Evolutionary conservation across 2,329 filamentous ascomycete species (phyloP).

Genomic region (Arthrobotrys sinensis): DNA sequence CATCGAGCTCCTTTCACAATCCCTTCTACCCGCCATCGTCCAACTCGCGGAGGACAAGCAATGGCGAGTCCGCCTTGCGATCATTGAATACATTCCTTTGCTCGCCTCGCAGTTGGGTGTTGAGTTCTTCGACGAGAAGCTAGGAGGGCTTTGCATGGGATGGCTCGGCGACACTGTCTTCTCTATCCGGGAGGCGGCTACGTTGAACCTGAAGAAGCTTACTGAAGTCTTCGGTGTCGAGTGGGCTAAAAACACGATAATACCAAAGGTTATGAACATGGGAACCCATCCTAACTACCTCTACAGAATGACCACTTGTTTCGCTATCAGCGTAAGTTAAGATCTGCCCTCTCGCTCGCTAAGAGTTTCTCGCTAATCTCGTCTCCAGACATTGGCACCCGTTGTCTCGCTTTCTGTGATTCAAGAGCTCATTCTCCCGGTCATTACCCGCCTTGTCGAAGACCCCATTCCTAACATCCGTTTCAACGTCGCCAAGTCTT

Average conservation of each 20-base stretch:
- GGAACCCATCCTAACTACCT: slow-evolving; percentile 98
- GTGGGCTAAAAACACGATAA: slow-evolving; percentile 96
- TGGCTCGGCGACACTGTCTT: slow-evolving; percentile 99
- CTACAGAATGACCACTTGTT: slow-evolving; percentile 99
- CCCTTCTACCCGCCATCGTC: slow-evolving; percentile 94
- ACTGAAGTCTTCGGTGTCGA: slow-evolving; percentile 98
- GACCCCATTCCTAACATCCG: slow-evolving; percentile 99
- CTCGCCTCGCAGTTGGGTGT: slow-evolving; percentile 96
- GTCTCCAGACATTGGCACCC: slow-evolving; percentile 81
- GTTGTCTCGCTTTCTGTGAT: slow-evolving; percentile 96
- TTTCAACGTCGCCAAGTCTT: slow-evolving; percentile 99
- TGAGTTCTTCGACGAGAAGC: slow-evolving; percentile 98
- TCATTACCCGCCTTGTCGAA: slow-evolving; percentile 91
- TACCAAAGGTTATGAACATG: slow-evolving; percentile 99
- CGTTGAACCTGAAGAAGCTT: slow-evolving; percentile 96
- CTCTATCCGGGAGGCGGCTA: slow-evolving; percentile 97
- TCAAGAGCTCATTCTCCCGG: slow-evolving; percentile 91
- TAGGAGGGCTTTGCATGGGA: slow-evolving; percentile 95
- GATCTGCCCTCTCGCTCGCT: background rate
- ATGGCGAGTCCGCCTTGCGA: slow-evolving; percentile 96
- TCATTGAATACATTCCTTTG: slow-evolving; percentile 98
- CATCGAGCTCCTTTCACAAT: slow-evolving; percentile 96
- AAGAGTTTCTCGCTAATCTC: slow-evolving; percentile 17
- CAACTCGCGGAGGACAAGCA: slow-evolving; percentile 99
- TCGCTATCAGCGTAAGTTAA: slow-evolving; percentile 90